A percentile compares a stretch with the other conserved stretches of the same genome.
Conservation (phyloP, 805 yeast genomes). For the Ogataea wickerhamii region DNA sequence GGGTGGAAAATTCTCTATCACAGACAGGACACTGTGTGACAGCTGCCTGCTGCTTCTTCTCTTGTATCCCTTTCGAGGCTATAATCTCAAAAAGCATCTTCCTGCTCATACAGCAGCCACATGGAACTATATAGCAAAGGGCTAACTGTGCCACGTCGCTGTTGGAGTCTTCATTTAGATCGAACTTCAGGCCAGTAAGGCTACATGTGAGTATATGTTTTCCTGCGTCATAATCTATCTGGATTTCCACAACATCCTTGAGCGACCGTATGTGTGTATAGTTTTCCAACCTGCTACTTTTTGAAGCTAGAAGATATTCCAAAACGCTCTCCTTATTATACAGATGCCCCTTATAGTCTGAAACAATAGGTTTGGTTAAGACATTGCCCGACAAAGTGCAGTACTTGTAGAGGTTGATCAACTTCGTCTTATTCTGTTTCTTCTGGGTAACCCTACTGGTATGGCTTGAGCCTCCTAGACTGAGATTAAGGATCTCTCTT, state of each 20-base stretch:
- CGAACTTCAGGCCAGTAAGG: constrained; percentile 35
- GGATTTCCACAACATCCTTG: constrained; percentile 33
- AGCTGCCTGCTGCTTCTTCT: background rate
- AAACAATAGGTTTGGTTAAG: constrained; percentile 52
- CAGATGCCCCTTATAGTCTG: constrained; percentile 65
- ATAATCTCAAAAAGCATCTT: constrained; percentile 28
- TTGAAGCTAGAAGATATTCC: constrained; percentile 52
- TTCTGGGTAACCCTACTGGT: constrained; percentile 12
- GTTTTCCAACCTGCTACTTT: constrained; percentile 22
- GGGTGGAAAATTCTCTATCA: constrained; percentile 13
- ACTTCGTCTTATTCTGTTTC: constrained; percentile 20
- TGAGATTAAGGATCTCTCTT: constrained; percentile 41
- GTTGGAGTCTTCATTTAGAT: constrained; percentile 27
- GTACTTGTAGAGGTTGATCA: constrained; percentile 37
- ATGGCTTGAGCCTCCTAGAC: constrained; percentile 8
- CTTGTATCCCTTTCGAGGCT: constrained; percentile 4
- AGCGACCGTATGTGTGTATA: constrained; percentile 31
- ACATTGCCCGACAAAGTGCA: constrained; percentile 46
- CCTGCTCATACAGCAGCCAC: constrained; percentile 42
- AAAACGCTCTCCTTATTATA: constrained; percentile 62
- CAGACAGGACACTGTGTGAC: constrained; percentile 42
- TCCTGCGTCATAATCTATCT: constrained; percentile 18
- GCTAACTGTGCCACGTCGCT: constrained; percentile 26
- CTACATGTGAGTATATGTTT: constrained; percentile 37
- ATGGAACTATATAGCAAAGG: constrained; percentile 40